These are phyloP conservation scores for Cyclospora cayetanensis DNA, from an alignment of 169 alveolate species.

Conservation along the genomic window DNA sequence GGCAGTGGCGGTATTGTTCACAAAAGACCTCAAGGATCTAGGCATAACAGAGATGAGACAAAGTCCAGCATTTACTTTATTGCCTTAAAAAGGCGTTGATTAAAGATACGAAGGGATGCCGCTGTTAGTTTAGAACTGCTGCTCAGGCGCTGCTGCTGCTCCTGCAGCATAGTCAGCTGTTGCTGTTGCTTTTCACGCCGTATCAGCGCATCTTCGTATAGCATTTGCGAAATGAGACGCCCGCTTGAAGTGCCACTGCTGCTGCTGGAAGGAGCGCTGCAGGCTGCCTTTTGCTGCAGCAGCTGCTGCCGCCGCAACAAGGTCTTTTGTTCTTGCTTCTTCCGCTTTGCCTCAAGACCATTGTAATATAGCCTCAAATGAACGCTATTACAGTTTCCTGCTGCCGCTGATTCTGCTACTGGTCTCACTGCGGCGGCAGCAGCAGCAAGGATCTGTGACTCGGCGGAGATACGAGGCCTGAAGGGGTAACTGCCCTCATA, in stretches of 20 bases:
- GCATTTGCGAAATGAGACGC: neutral
- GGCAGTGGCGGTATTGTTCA: too few relatives aligned
- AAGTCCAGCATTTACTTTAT: neutral
- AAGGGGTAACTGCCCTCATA: slow-evolving; percentile 2
- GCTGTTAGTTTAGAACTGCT: neutral
- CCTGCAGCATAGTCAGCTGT: slow-evolving; percentile 25
- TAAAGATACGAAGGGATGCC: slow-evolving; percentile 19
- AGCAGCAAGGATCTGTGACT: slow-evolving; percentile 43
- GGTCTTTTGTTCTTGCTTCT: slow-evolving; percentile 11
- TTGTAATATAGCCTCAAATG: slow-evolving; percentile 18
- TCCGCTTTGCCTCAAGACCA: slow-evolving; percentile 13
- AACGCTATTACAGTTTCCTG: slow-evolving; percentile 31
- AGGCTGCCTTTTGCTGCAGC: neutral
- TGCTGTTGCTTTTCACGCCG: slow-evolving; percentile 44
- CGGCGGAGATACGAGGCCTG: slow-evolving; percentile 54
- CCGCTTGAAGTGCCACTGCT: slow-evolving; percentile 38
- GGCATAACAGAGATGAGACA: too few relatives aligned
- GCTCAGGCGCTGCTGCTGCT: slow-evolving; percentile 26
- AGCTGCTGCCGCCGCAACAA: slow-evolving; percentile 42
- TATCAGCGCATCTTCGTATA: slow-evolving; percentile 14
- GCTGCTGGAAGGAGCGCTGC: neutral
- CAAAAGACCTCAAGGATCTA: too few relatives aligned
- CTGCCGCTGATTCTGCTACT: slow-evolving; percentile 32
- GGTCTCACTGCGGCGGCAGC: slow-evolving; percentile 36
- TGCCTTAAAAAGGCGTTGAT: slow-evolving; percentile 23